Conservation (phyloP, 2,329 filamentous ascomycete species). For the Fusarium sp. region DNA sequence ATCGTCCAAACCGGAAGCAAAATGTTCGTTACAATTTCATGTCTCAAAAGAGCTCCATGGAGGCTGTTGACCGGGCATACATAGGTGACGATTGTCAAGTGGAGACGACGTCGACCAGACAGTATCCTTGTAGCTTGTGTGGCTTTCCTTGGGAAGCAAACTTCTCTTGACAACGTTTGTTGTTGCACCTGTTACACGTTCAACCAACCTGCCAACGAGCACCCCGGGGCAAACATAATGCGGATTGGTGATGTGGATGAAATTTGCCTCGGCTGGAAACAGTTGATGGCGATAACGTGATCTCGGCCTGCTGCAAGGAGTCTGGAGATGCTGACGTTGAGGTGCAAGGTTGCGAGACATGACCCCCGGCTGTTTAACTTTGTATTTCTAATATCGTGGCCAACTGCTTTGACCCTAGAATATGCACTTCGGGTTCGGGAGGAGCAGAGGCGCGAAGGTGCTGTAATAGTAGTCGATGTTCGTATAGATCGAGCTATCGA, state of each 20-base stretch:
- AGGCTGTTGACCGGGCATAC: slow-evolving; percentile 8
- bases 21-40: not conserved
- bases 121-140: slow-evolving; percentile 23
- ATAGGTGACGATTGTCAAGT: slow-evolving; percentile 8
- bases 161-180: slow-evolving; percentile 2
- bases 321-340: slow-evolving; percentile 7
- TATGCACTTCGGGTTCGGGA: not conserved
- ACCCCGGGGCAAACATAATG: slow-evolving; percentile 15
- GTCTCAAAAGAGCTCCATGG: slow-evolving; percentile 5
- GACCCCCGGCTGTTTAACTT: slow-evolving; percentile 4
- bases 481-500: slow-evolving; percentile 4
- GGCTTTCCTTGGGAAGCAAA: slow-evolving; percentile 31
- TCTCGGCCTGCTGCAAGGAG: slow-evolving; percentile 33
- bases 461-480: not conserved
- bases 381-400: not conserved
- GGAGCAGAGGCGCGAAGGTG: not conserved
- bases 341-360: slow-evolving; percentile 9
- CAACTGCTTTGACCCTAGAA: not conserved
- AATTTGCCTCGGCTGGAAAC: slow-evolving; percentile 9
- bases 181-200: slow-evolving; percentile 4
- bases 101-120: slow-evolving; percentile 18
- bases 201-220: slow-evolving; percentile 25
- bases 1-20: not conserved
- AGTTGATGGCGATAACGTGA: slow-evolving; percentile 42
- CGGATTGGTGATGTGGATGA: not conserved